Percentiles rank a stretch among this genome's conserved stretches.
Evolutionary conservation across 805 yeast species (phyloP).

Genomic region (Ascoidea tarda): DNA sequence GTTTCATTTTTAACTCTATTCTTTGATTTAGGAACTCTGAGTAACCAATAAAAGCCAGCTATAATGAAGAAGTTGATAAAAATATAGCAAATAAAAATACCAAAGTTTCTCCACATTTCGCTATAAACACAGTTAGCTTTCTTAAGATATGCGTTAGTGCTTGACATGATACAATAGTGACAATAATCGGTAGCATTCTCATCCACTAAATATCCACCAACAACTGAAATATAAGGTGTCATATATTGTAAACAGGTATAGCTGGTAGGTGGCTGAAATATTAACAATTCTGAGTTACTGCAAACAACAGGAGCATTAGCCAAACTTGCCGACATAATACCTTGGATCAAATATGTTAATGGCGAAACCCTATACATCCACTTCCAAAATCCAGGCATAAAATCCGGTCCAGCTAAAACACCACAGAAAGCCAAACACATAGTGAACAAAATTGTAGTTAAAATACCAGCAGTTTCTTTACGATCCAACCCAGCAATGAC

Average conservation of each 20-base stretch:
- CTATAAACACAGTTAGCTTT: slow-evolving; percentile 15
- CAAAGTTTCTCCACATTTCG: slow-evolving; percentile 43
- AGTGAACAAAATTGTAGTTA: slow-evolving; percentile 41
- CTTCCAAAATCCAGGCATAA: slow-evolving; percentile 61
- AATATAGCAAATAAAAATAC: slow-evolving; percentile 35
- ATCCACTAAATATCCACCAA: slow-evolving; percentile 15
- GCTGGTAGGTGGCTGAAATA: slow-evolving; percentile 28
- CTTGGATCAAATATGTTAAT: slow-evolving; percentile 41
- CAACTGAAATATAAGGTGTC: slow-evolving; percentile 11
- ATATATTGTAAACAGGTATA: slow-evolving; percentile 33
- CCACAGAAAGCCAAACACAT: slow-evolving; percentile 64
- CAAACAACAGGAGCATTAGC: slow-evolving; percentile 27
- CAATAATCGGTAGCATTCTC: slow-evolving; percentile 7
- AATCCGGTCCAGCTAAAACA: slow-evolving; percentile 40
- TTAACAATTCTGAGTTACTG: slow-evolving; percentile 22
- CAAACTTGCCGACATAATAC: slow-evolving; percentile 29
- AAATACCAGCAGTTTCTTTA: slow-evolving; percentile 48
- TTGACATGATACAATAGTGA: slow-evolving; percentile 11
- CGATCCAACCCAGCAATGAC: slow-evolving; percentile 42
- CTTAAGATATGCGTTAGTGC: slow-evolving; percentile 8
- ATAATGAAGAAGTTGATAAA: slow-evolving; percentile 24
- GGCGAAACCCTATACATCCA: slow-evolving; percentile 60
- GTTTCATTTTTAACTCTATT: neutral
- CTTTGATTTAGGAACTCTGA: slow-evolving; percentile 22
- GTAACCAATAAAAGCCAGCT: slow-evolving; percentile 24